Evolutionary conservation across 208 protist genomes (phyloP).

Genomic region (Trypanosoma platydactyli): DNA sequence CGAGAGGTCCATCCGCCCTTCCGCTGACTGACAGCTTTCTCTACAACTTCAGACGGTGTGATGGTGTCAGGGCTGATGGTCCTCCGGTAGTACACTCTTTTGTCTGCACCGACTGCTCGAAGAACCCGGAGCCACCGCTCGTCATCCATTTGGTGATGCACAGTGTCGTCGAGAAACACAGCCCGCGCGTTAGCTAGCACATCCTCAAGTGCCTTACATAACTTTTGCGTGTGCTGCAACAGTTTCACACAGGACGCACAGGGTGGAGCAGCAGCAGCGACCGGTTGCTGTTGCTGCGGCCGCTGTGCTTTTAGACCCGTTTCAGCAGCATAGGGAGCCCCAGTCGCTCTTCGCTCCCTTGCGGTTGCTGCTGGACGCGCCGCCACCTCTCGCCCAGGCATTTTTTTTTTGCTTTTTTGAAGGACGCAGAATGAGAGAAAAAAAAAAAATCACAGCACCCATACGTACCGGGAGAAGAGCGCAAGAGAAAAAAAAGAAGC

Average conservation of each 20-base stretch:
- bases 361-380: constrained; percentile 6
- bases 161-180: constrained; percentile 54
- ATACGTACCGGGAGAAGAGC: neutral
- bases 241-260: constrained; percentile 24
- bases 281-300: neutral
- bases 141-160: constrained; percentile 66
- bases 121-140: constrained; percentile 61
- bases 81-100: constrained; percentile 21
- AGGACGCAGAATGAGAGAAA: neutral
- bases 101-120: constrained; percentile 39
- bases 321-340: neutral
- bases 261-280: neutral
- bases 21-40: too few species aligned
- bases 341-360: constrained; percentile 6
- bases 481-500: constrained; percentile 2
- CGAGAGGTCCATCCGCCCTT: neutral
- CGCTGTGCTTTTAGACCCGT: neutral
- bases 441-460: neutral
- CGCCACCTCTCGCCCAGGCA: constrained; percentile 20
- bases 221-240: constrained; percentile 15
- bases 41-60: neutral
- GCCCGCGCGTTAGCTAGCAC: constrained; percentile 47
- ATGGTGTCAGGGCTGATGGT: neutral
- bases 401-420: neutral
- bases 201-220: constrained; percentile 32